These are phyloP conservation scores for Gynandropsis gynandra DNA, from an alignment of 345 rosid genomes.

Conservation along the genomic window DNA sequence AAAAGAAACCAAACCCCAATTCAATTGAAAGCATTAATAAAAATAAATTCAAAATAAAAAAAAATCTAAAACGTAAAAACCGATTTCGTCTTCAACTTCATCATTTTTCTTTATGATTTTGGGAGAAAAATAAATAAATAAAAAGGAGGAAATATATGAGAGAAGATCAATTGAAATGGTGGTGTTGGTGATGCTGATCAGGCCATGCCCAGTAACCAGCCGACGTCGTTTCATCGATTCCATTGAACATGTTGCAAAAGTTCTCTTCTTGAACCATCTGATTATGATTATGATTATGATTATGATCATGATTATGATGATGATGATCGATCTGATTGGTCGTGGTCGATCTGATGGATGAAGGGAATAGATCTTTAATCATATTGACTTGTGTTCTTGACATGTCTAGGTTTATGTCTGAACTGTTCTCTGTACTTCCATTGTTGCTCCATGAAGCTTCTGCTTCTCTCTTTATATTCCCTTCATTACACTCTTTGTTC, in stretches of 20 bases:
- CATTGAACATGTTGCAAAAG: conserved; percentile 63
- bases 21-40: too few species aligned
- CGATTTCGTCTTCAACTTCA: conserved; percentile 12
- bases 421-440: conserved; percentile 42
- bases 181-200: conserved; percentile 47
- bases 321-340: conserved; percentile 17
- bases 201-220: conserved; percentile 65
- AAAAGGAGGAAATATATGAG: too few species aligned
- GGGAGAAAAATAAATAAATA: neutral
- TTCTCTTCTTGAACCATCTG: conserved; percentile 49
- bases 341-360: conserved; percentile 44
- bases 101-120: conserved; percentile 12
- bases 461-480: conserved; percentile 47
- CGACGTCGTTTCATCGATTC: conserved; percentile 59
- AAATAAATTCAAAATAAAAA: neutral
- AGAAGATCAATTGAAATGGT: conserved; percentile 22
- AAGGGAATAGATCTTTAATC: conserved; percentile 42
- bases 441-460: conserved; percentile 73
- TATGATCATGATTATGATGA: conserved; percentile 33
- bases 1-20: conserved; percentile 6
- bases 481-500: conserved; percentile 43
- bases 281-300: conserved; percentile 38
- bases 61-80: conserved; percentile 10
- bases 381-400: conserved; percentile 39
- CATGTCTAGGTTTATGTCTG: conserved; percentile 47